Evolutionary conservation across 208 protist species (phyloP), one percentile per base, ranked within the genome.

Genomic region (Trypanosoma brucei): DNA sequence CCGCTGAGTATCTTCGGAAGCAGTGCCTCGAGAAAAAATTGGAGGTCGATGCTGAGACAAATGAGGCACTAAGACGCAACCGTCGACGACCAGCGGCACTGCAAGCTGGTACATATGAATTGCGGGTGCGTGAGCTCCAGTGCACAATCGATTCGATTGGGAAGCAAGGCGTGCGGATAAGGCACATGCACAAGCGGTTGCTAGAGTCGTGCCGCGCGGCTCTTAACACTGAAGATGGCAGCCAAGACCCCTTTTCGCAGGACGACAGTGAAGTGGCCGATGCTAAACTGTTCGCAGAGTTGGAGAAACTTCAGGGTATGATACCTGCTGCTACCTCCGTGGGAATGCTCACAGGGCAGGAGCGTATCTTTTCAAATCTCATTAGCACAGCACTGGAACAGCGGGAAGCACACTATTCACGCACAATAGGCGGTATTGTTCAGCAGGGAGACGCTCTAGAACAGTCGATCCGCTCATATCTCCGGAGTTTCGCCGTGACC

Each of bases 31-130:
- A 52, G 1, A 55, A 40, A 37, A 78, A 75, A 55, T 38, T 59
- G 1, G 74, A 68, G 13, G 70, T 86, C 36, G 80, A 92, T 46
- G 69, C 65, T 45, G 73, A 84, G 31, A 85, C 77, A 45, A 87
- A 81, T 48, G 72, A 87, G 22, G 53, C 84, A 2, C 66, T 95
- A 55, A 81, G 90, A 13, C 70, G 82, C 59, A 86, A 95, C 66
- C 82, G 83, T 9, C 84, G 86, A 54, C 86, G 90, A 5, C 81
- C 86, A 2, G 85, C 90, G 9, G 71, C 81, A 37, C 70, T 93
- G 35, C 90, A 95, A 69, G 82, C 83, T 9, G 79, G 90, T 50
- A 48, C 80, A 14, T 92, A 91, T 61, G 86, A 95, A 57, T 72
- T 74, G 22, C 86, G 90, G 1, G 62, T 92, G 58, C 86, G 90